Conservation (phyloP, 1,284 basidiomycete species). For the Earliella scabrosa region DNA sequence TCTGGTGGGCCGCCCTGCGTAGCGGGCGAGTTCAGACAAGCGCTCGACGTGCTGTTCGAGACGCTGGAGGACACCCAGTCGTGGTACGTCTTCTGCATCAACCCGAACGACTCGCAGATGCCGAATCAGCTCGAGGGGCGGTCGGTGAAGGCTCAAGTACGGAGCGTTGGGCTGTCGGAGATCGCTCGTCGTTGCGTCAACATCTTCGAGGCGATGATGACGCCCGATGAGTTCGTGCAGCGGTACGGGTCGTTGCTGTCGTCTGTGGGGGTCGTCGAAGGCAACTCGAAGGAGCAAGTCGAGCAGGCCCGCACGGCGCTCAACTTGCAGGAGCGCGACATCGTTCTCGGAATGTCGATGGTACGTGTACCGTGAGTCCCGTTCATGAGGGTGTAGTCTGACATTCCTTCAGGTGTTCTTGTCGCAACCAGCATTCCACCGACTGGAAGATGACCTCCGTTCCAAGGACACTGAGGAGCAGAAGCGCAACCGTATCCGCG, state of each 20-base stretch:
- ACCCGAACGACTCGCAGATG: constrained; percentile 93
- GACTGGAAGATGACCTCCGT: constrained; percentile 88
- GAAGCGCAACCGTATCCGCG: constrained; percentile 74
- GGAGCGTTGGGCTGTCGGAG: constrained; percentile 81
- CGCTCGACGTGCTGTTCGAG: constrained; percentile 85
- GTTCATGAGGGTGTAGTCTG: constrained; percentile 4
- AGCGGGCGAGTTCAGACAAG: constrained; percentile 85
- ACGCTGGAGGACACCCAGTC: constrained; percentile 90
- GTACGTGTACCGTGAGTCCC: constrained; percentile 42
- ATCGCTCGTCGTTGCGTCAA: constrained; percentile 72
- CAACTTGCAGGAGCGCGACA: constrained; percentile 71
- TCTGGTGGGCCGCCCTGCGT: constrained; percentile 66
- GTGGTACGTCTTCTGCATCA: constrained; percentile 93
- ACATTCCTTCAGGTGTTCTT: constrained; percentile 77
- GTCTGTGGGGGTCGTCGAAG: constrained; percentile 52
- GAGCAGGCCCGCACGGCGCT: constrained; percentile 68
- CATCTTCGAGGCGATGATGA: constrained; percentile 86
- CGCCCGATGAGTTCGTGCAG: constrained; percentile 86
- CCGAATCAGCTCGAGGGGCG: constrained; percentile 94
- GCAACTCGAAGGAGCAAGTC: constrained; percentile 54
- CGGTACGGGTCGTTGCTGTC: constrained; percentile 73
- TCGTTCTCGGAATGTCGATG: constrained; percentile 83
- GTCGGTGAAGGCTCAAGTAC: constrained; percentile 90
- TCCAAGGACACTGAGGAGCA: constrained; percentile 84
- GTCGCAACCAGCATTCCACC: constrained; percentile 86